Evolutionary conservation across 106 monocot species (phyloP).

Genomic region (Dendrobium officinale): DNA sequence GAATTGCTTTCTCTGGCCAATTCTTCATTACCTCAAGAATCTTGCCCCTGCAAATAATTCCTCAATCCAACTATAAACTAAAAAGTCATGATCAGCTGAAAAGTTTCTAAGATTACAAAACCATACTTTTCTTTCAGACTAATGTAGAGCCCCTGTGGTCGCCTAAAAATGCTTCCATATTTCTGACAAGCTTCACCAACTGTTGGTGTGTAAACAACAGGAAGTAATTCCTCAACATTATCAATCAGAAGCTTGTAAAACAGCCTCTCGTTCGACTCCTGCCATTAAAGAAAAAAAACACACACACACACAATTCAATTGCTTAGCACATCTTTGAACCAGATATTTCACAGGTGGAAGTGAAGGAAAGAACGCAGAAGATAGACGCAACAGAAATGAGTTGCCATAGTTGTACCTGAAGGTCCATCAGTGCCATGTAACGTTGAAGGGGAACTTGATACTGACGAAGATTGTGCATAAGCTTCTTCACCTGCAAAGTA

Average conservation of each 20-base stretch:
- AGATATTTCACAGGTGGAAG: neutral
- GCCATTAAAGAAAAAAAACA: neutral
- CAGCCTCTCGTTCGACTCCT: conserved; percentile 44
- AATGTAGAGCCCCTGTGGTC: conserved; percentile 40
- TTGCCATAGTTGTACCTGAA: conserved; percentile 38
- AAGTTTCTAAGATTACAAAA: neutral
- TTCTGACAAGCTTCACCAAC: conserved; percentile 52
- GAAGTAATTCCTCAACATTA: conserved; percentile 33
- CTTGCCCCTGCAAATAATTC: conserved; percentile 52
- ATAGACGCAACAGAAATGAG: neutral
- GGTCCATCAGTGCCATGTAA: conserved; percentile 88
- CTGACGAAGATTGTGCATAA: conserved; percentile 70
- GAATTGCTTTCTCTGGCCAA: conserved; percentile 82
- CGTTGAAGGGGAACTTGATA: conserved; percentile 76
- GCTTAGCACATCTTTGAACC: neutral
- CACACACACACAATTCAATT: neutral
- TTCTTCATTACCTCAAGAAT: conserved; percentile 83
- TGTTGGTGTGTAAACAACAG: conserved; percentile 41
- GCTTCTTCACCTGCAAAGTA: conserved; percentile 53
- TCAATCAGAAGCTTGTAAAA: conserved; percentile 41
- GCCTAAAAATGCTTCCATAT: conserved; percentile 37
- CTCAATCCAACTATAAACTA: neutral
- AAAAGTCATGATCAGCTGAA: neutral
- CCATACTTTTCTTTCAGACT: conserved; percentile 35
- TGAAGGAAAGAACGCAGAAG: neutral